Conservation (phyloP, 805 yeast species). For the Saccharomycodes ludwigii region DNA sequence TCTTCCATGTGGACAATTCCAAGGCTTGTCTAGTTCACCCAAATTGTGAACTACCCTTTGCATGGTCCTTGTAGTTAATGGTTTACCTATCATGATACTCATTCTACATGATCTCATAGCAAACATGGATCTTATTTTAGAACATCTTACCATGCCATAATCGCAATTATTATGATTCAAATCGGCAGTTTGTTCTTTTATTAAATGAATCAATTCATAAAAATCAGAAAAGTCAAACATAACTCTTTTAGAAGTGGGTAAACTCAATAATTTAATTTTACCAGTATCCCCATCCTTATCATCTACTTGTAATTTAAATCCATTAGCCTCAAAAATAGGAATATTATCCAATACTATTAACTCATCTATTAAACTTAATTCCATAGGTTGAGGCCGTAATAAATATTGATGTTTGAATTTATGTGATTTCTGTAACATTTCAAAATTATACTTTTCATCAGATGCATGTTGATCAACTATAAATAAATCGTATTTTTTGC, state of each 20-base stretch:
- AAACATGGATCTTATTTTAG: slow-evolving; percentile 70
- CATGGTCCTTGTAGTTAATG: slow-evolving; percentile 53
- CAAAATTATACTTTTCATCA: slow-evolving; percentile 91
- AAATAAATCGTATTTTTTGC: slow-evolving; percentile 46
- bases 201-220: slow-evolving; percentile 58
- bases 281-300: slow-evolving; percentile 33
- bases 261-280: slow-evolving; percentile 40
- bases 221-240: slow-evolving; percentile 57
- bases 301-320: slow-evolving; percentile 49
- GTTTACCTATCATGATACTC: slow-evolving; percentile 87
- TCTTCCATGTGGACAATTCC: slow-evolving; percentile 97
- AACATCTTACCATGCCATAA: slow-evolving; percentile 37
- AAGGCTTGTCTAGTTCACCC: slow-evolving; percentile 72
- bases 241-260: slow-evolving; percentile 64
- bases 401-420: slow-evolving; percentile 58
- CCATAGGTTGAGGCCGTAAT: slow-evolving; percentile 43
- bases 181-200: slow-evolving; percentile 43
- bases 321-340: slow-evolving; percentile 54
- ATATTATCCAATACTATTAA: slow-evolving; percentile 50
- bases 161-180: slow-evolving; percentile 19
- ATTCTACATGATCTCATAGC: slow-evolving; percentile 94
- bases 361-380: slow-evolving; percentile 70
- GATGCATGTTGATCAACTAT: slow-evolving; percentile 97
- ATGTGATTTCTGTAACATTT: slow-evolving; percentile 43
- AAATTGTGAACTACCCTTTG: slow-evolving; percentile 50